Percentiles rank a stretch among this genome's conserved stretches.
Evolutionary conservation across 2,329 filamentous ascomycete genomes (phyloP).

Genomic region (Tolypocladium tundrense): DNA sequence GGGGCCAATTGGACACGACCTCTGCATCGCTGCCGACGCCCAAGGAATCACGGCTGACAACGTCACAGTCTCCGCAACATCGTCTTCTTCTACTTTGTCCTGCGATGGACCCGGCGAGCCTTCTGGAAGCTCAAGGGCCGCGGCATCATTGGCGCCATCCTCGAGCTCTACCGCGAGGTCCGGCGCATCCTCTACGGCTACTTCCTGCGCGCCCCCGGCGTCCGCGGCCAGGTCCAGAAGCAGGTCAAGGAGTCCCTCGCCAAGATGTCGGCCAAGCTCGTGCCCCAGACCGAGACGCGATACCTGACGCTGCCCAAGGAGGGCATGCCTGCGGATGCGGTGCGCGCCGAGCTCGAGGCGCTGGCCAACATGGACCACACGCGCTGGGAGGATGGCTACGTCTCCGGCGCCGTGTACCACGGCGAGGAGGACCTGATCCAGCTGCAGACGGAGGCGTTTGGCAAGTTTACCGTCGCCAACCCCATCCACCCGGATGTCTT

Average conservation of each 20-base stretch:
- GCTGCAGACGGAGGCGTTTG: conserved; percentile 87
- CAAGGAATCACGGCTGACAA: background rate
- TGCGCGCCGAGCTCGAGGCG: conserved; percentile 68
- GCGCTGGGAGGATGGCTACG: conserved; percentile 89
- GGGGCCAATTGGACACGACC: background rate
- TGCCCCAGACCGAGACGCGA: conserved; percentile 61
- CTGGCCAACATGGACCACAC: conserved; percentile 86
- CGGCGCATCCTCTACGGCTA: conserved; percentile 71
- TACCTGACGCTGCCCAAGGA: conserved; percentile 72
- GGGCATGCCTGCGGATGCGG: conserved; percentile 69
- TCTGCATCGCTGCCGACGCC: background rate
- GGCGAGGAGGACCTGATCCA: conserved; percentile 73
- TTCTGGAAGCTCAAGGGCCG: conserved; percentile 83
- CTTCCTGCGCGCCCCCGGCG: conserved; percentile 78
- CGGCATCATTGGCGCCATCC: conserved; percentile 68
- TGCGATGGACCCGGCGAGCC: conserved; percentile 70
- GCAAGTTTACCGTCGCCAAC: conserved; percentile 89
- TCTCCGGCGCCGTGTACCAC: conserved; percentile 93
- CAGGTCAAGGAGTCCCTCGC: conserved; percentile 71
- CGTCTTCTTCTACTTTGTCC: conserved; percentile 77
- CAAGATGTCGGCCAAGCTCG: conserved; percentile 76
- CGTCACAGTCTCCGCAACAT: conserved; percentile 61
- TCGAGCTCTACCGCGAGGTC: conserved; percentile 61
- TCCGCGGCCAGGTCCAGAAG: conserved; percentile 74
- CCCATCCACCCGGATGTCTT: conserved; percentile 98